phyloP scores from a whole-genome alignment of 169 alveolate genomes.

The Plasmodium gallinaceum region DNA sequence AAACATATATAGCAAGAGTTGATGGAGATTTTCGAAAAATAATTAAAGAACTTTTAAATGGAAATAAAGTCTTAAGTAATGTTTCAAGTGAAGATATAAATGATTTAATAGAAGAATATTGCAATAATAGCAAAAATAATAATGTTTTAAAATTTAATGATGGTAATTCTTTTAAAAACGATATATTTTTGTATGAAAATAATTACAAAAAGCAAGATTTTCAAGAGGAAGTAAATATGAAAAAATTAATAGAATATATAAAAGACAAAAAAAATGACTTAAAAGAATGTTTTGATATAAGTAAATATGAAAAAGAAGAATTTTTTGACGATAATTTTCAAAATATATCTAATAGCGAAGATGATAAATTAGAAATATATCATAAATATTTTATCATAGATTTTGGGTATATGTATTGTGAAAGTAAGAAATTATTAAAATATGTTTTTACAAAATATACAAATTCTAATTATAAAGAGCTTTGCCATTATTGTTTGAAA shows the following conservation, averaged over 20 bases:
- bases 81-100: not conserved
- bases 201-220: slow-evolving; percentile 6
- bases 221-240: not conserved
- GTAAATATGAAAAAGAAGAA: slow-evolving; percentile 22
- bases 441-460: slow-evolving; percentile 70
- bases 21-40: slow-evolving; percentile 82
- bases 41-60: slow-evolving; percentile 18
- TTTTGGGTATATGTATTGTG: slow-evolving; percentile 77
- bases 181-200: slow-evolving; percentile 36
- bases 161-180: slow-evolving; percentile 41
- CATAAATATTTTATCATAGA: slow-evolving; percentile 61
- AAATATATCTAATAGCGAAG: not conserved
- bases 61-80: not conserved
- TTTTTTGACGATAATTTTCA: not conserved
- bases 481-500: slow-evolving; percentile 56
- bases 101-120: slow-evolving; percentile 11
- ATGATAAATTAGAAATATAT: not conserved
- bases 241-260: not conserved
- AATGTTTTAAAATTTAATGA: slow-evolving; percentile 3
- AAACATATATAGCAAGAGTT: slow-evolving; percentile 84
- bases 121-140: slow-evolving; percentile 4
- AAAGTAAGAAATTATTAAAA: slow-evolving; percentile 55
- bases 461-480: slow-evolving; percentile 3
- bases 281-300: slow-evolving; percentile 26
- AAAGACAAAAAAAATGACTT: slow-evolving; percentile 21